Evolutionary conservation across 2,329 filamentous ascomycete species (phyloP), one percentile per base, ranked within the genome.

Genomic region (Diplodia scrobiculata): DNA sequence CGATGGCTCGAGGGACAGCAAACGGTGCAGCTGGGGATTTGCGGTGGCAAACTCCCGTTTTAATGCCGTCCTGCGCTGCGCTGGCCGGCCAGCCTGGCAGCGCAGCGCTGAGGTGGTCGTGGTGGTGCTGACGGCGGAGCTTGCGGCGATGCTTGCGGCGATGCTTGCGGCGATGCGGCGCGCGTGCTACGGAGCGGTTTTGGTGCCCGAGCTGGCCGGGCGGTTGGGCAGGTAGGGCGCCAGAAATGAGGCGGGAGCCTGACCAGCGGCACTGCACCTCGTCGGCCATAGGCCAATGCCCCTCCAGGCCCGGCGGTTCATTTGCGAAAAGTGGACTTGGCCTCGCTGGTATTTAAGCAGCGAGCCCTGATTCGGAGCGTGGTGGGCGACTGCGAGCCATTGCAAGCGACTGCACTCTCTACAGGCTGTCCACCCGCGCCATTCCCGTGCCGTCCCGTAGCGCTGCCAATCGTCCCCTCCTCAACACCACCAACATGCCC

Each of bases 21-120:
- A 63, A 63, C 48, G 50, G 34, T 45, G 60, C 60, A 63, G 60
- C 60, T 41, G 60, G 48, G 50, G 60, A 63, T 63, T 53, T 52
- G 60, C 60, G 21, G 60, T 63, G 60, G 60, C 60, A 63, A 63
- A 52, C 47, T 63, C 60, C 60, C 45, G 34, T 63, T 63, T 63
- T 50, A 63, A 50, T 62, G 58, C 27, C 25, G 38, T 34, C 14
- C 38, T 36, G 58, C 58, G 25, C 17, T 13, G 58, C 58, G 21
- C 50, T 63, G 47, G 47, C 38, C 60, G 21, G 60, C 60, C 60
- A 63, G n/a, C n/a, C n/a, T n/a, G n/a, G n/a, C n/a, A n/a, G 50
- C 60, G 60, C 60, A 63, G 60, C 60, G 50, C 47, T 63, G 60
- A 63, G 47, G 60, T 63, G 60, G 59, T 51, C 45, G 47, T 9